phyloP scores from a whole-genome alignment of 2,329 filamentous ascomycete species.

The Fusarium chlamydosporum region DNA sequence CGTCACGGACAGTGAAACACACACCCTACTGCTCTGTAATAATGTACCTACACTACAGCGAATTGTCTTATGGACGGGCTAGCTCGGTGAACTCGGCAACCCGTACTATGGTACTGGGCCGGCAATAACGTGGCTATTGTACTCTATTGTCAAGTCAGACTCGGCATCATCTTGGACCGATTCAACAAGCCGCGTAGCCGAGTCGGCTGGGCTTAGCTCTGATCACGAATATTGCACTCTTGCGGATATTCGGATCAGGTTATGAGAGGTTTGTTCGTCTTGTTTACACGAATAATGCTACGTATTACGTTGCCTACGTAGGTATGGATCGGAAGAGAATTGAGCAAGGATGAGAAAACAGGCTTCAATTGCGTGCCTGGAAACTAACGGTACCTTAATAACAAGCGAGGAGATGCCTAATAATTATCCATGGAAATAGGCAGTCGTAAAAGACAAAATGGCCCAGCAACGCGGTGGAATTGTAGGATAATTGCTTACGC shows the following conservation, averaged over 20 bases:
- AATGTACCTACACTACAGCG: not conserved
- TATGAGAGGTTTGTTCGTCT: slow-evolving; percentile 5
- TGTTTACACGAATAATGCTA: slow-evolving; percentile 5
- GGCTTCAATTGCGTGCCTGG: slow-evolving; percentile 29
- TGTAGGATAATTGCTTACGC: slow-evolving; percentile 7
- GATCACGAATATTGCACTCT: slow-evolving; percentile 16
- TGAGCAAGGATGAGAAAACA: not conserved
- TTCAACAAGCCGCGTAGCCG: slow-evolving; percentile 37
- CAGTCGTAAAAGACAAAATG: slow-evolving; percentile 23
- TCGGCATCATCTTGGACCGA: slow-evolving; percentile 37
- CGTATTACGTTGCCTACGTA: not conserved
- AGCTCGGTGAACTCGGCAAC: slow-evolving; percentile 36
- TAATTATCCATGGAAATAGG: slow-evolving; percentile 16
- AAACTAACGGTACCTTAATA: slow-evolving; percentile 9
- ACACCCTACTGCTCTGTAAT: too few species aligned
- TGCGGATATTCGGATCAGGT: slow-evolving; percentile 18
- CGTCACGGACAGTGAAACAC: slow-evolving; percentile 15
- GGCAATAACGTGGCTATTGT: slow-evolving; percentile 31
- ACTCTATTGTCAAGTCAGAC: slow-evolving; percentile 11
- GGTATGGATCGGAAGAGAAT: not conserved
- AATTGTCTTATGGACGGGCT: slow-evolving; percentile 3
- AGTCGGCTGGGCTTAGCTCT: slow-evolving; percentile 18
- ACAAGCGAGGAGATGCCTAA: slow-evolving; percentile 15
- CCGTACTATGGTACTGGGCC: slow-evolving; percentile 17
- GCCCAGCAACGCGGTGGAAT: slow-evolving; percentile 20